Percentiles rank a stretch among this genome's conserved stretches.
Conservation (phyloP, 768 basidiomycete genomes). For the Termitomyces sp. region DNA sequence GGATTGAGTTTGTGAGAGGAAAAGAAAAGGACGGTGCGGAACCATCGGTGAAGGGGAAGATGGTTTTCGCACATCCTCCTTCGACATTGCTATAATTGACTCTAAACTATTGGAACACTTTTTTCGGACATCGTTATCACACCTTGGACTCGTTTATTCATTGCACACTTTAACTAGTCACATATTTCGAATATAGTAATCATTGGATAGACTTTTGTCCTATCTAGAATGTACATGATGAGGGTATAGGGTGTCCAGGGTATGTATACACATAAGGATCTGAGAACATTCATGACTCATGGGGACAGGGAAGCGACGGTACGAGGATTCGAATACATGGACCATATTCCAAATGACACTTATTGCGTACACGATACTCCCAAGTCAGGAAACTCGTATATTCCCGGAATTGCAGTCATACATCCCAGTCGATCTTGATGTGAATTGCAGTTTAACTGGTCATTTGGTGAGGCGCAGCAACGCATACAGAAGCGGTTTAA, state of each 20-base stretch:
- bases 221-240: conserved; percentile 7
- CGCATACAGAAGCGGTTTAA: conserved; percentile 42
- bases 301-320: not conserved
- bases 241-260: conserved; percentile 8
- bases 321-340: not conserved
- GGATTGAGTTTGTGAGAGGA: conserved; percentile 52
- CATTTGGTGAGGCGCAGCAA: conserved; percentile 34
- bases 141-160: not conserved
- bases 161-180: not conserved
- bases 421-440: conserved; percentile 42
- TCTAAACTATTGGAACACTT: not conserved
- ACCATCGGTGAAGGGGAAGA: conserved; percentile 34
- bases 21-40: conserved; percentile 12
- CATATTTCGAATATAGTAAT: not conserved
- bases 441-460: conserved; percentile 46
- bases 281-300: not conserved
- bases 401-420: conserved; percentile 35
- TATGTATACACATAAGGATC: not conserved
- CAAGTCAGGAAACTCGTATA: conserved; percentile 34
- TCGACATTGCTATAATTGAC: not conserved
- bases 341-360: not conserved
- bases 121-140: not conserved
- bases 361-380: conserved; percentile 8
- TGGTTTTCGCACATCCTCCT: conserved; percentile 32
- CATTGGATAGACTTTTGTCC: conserved; percentile 1